Evolutionary conservation across 805 yeast genomes (phyloP), one percentile per base, ranked within the genome.

Genomic region (Saccharomycopsis fodiens): DNA sequence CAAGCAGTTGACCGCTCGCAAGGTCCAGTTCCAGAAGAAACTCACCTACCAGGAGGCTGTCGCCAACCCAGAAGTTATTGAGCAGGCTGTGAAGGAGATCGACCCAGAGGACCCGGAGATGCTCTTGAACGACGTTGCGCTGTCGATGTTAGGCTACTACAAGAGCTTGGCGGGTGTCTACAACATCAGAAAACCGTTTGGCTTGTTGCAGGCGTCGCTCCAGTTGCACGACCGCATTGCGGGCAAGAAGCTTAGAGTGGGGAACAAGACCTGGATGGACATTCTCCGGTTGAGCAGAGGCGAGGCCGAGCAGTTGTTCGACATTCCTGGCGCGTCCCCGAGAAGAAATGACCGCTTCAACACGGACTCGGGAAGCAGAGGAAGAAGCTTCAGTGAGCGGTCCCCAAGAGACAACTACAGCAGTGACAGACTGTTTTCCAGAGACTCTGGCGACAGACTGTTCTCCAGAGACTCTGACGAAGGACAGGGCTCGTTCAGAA

Each of bases 21-120:
- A 78, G 39, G 76, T 86, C 56, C 62, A 59, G 25, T 79, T 85
- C 49, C 56, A 67, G 12, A 69, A 73, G 38, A 66, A 61, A 45
- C 36, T 10, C 66, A 64, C 66, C 13, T 58, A 57, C 30, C 57
- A 57, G 12, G 72, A 65, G 37, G 59, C 59, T 31, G 69, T 63
- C 31, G 59, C 68, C 36, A 51, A 65, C 20, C 56, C 67, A n/a
- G 67, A 70, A 13, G 60, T 56, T 48, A 58, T 64, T 51, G 64
- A 64, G 53, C 58, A 68, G 15, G 55, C 60, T 32, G 49, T 58
- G 19, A 57, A 57, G 6, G 43, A 45, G 6, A 25, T 25, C 29
- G 29, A 25, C 10, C 29, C 29, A 7, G 29, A 25, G 10, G 29
- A 25, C 29, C 29, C 29, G 10, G 29, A 25, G 6, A 6, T 25